Conservation (phyloP, 306 rosid species). For the Lagenaria siceraria region DNA sequence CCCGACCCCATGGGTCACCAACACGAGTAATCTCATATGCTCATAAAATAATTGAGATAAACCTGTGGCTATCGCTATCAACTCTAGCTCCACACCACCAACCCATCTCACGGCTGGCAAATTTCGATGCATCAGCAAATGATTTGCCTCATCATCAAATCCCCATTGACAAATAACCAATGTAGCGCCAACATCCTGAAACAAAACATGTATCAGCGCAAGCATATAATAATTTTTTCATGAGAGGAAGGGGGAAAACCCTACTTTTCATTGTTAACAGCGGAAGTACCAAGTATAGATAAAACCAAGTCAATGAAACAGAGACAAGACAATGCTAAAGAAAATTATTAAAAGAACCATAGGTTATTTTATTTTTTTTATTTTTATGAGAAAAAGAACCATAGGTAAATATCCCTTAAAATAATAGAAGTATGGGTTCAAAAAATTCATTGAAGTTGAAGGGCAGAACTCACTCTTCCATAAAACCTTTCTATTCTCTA, state of each 20-base stretch:
- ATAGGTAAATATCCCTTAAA: neutral
- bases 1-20: neutral
- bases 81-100: constrained; percentile 98
- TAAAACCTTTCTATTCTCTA: neutral
- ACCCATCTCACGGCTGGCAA: constrained; percentile 99
- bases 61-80: constrained; percentile 98
- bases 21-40: neutral
- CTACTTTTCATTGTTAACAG: neutral
- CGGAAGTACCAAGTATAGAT: neutral
- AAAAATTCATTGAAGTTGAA: neutral
- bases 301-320: neutral
- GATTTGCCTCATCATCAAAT: constrained; percentile 99
- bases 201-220: neutral
- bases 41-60: constrained; percentile 13
- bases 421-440: neutral
- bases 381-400: neutral
- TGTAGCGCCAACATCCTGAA: constrained; percentile 90
- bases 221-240: neutral
- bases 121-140: constrained; percentile 88
- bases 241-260: neutral
- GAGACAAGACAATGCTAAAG: neutral
- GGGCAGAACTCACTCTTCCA: neutral
- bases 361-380: no score
- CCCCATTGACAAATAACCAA: constrained; percentile 99
- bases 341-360: neutral